Evolutionary conservation across 2,329 filamentous ascomycete genomes (phyloP).

Genomic region (Mycosphaerella sp.): DNA sequence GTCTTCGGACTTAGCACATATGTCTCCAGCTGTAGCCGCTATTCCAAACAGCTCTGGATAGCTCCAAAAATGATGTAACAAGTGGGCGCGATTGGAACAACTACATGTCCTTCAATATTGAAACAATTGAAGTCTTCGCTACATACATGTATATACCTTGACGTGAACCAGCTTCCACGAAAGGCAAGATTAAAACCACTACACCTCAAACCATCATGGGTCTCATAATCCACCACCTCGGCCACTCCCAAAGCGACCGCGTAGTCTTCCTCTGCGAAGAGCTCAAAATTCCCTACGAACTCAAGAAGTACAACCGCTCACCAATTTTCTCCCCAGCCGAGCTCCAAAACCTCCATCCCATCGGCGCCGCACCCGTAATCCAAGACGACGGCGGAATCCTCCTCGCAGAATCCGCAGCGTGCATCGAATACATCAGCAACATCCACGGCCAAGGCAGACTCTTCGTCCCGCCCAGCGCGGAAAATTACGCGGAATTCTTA

Average conservation of each 20-base stretch:
- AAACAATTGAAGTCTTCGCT: too few relatives aligned
- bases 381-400: conserved; percentile 42
- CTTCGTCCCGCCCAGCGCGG: conserved; percentile 40
- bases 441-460: conserved; percentile 49
- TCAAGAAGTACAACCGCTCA: conserved; percentile 43
- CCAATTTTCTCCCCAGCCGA: conserved; percentile 36
- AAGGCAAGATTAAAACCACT: not conserved
- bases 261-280: conserved; percentile 62
- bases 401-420: conserved; percentile 56
- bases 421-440: conserved; percentile 56
- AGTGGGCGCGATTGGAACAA: not conserved
- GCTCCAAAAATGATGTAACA: not conserved
- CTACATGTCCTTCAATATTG: not conserved
- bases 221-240: conserved; percentile 36
- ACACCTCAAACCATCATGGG: conserved; percentile 26
- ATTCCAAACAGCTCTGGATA: not conserved
- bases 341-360: conserved; percentile 35
- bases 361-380: conserved; percentile 56
- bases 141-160: too few relatives aligned
- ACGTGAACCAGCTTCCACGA: too few relatives aligned
- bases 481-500: conserved; percentile 54
- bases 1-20: not conserved
- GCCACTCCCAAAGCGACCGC: conserved; percentile 56
- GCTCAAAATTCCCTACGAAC: conserved; percentile 50
- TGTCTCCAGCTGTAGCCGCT: not conserved